Base-by-base conservation (phyloP, 768 basidiomycete genomes). In the Lentinula boryana region DNA sequence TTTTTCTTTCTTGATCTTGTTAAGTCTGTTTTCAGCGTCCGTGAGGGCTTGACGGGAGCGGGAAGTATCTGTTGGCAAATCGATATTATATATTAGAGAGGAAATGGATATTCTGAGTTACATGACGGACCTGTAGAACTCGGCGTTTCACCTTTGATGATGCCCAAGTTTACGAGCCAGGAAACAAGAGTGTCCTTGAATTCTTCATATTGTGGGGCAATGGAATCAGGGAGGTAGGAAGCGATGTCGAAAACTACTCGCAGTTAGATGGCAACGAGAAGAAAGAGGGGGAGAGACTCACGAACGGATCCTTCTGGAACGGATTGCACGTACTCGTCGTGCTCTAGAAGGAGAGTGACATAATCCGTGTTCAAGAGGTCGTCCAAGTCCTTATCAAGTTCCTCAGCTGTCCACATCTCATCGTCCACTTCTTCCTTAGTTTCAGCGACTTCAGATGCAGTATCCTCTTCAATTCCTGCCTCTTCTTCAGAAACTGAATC, bases 151-250 rank as follows among this genome's bases (percentile, higher is more conserved):
- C 69, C 69, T 55, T 72, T 75, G 13, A 86, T 69, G 53, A 95
- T 71, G 5, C 91, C 92, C 16, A 94, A 63, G 3, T 74, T 78
- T 60, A 80, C 75, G 61, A 98, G 74, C 81, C 82, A 85, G 4
- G 83, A 81, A 43, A 89, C 67, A 4, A 93, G 57, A 0, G 75
- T 70, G 51, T 86, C 81, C 38, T 86, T 86, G 65, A 89, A 70
- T 23, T 79, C 76, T 62, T 93, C 84, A 72, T 89, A 98, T 43
- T 81, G 78, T 0, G 91, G 89, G 41, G 91, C 68, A 16, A 93
- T 64, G 7, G 84, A 77, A 59, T 96, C 95, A 2, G 96, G 96
- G 43, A 98, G 78, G 74, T 98, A 98, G 16, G 88, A 80, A 27
- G 86, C 78, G 36, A 93, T 64, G 49, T 92, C 82, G 71, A 89